These are phyloP conservation scores for Gardenia jasminoides DNA, from an alignment of 257 asterid genomes.

Conservation along the genomic window DNA sequence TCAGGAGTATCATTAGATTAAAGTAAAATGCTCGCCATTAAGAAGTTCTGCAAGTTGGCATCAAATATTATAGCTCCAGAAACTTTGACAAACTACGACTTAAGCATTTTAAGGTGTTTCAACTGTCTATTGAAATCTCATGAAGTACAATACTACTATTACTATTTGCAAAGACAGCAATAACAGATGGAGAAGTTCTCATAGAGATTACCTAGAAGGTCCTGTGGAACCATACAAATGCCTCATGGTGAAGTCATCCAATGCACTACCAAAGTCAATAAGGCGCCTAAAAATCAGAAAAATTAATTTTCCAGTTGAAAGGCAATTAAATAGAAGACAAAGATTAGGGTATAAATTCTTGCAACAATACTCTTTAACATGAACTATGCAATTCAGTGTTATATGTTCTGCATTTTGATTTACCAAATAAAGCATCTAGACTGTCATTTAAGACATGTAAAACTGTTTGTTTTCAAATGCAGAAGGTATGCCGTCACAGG, in stretches of 20 bases:
- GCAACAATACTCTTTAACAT: not conserved
- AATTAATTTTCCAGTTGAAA: constrained; percentile 1
- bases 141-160: not conserved
- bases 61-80: too few species aligned
- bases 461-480: not conserved
- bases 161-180: not conserved
- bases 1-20: not conserved
- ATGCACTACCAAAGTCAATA: constrained; percentile 95
- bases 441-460: too few species aligned
- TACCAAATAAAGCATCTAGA: constrained; percentile 2
- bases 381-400: not conserved
- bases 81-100: not conserved
- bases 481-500: not conserved
- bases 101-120: not conserved
- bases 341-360: not conserved
- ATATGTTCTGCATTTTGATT: not conserved
- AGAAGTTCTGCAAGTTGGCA: too few species aligned
- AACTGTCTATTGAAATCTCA: not conserved
- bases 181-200: constrained; percentile 14
- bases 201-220: constrained; percentile 78
- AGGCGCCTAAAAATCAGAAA: constrained; percentile 66
- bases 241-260: constrained; percentile 86
- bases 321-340: not conserved
- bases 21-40: not conserved
- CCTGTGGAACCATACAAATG: constrained; percentile 84